Evolutionary conservation across 164 flowering plant species (phyloP).

Genomic region (Nelumbo lutea): DNA sequence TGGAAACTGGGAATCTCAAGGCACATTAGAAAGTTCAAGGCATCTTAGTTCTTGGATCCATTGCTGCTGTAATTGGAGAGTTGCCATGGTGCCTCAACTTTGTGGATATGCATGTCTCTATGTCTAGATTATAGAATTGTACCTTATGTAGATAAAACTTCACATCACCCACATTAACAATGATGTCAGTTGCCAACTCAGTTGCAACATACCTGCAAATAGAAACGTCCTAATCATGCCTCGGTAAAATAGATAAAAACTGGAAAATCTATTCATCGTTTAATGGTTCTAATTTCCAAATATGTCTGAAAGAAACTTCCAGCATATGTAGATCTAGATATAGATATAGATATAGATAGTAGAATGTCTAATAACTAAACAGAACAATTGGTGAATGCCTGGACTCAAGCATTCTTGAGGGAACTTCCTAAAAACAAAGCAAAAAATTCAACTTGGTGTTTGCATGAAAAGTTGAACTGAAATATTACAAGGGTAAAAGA

Average conservation of each 20-base stretch:
- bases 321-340: no score
- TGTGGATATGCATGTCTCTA: not conserved
- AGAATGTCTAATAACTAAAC: no score
- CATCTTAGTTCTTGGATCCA: not conserved
- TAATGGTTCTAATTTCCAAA: no score
- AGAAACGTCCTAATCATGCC: conserved; percentile 2
- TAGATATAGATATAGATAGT: no score
- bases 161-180: conserved; percentile 59
- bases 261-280: not conserved
- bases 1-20: no score
- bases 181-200: conserved; percentile 73
- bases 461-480: no score
- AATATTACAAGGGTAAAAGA: no score
- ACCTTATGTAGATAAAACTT: conserved; percentile 95
- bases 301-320: no score
- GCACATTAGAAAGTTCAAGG: not conserved
- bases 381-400: no score
- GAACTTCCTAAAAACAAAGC: no score
- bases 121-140: conserved; percentile 6
- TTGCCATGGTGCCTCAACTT: not conserved
- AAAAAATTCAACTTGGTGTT: no score
- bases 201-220: conserved; percentile 72
- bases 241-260: conserved; percentile 1
- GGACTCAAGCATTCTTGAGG: no score
- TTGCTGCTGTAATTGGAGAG: not conserved